Evolutionary conservation across 139 green algal species (phyloP).

Genomic region (Zygnema cylindricum): DNA sequence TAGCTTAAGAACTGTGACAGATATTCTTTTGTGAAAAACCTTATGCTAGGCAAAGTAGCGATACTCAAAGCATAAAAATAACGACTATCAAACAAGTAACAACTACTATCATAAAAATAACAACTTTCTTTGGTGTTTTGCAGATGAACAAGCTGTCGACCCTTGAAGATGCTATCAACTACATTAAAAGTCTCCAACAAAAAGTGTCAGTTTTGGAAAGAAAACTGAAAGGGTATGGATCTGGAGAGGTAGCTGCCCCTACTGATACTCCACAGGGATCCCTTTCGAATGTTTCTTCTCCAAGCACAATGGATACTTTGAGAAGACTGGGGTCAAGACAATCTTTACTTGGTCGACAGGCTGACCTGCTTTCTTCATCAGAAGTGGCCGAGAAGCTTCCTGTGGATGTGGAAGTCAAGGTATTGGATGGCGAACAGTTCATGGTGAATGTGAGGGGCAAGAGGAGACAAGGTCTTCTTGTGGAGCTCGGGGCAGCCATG

Average conservation of each 20-base stretch:
- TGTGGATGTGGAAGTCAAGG: slow-evolving; percentile 15
- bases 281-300: background rate
- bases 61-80: no score
- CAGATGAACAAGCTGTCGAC: slow-evolving; percentile 41
- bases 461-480: background rate
- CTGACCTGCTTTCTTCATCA: background rate
- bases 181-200: slow-evolving; percentile 20
- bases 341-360: background rate
- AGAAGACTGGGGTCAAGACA: background rate
- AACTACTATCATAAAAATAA: no score
- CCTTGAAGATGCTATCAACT: slow-evolving; percentile 41
- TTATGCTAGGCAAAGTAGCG: no score
- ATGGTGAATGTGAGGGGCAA: background rate
- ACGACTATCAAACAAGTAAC: no score
- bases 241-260: background rate
- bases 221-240: background rate
- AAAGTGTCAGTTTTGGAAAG: slow-evolving; percentile 15
- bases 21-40: no score
- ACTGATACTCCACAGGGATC: background rate
- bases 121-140: no score
- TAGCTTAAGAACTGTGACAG: no score
- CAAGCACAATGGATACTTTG: background rate
- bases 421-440: background rate
- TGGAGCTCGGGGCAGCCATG: slow-evolving; percentile 9
- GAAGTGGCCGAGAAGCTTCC: background rate